These are phyloP conservation scores for Incumbomyces delicatus DNA, from an alignment of 2,329 filamentous ascomycete species.

Conservation along the genomic window DNA sequence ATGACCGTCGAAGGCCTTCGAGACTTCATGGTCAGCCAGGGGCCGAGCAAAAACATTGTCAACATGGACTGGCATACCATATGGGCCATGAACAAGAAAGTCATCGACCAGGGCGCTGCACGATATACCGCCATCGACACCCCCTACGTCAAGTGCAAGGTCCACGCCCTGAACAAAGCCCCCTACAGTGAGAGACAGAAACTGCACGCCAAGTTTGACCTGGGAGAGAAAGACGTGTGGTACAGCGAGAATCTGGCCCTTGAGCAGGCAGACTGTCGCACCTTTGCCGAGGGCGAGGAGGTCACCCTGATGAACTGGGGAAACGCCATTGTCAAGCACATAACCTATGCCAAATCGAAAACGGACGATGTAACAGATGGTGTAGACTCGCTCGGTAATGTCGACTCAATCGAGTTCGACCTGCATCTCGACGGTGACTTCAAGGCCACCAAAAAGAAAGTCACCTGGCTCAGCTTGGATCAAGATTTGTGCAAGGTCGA, in stretches of 20 bases:
- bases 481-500: conserved; percentile 69
- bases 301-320: conserved; percentile 29
- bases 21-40: conserved; percentile 43
- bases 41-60: conserved; percentile 39
- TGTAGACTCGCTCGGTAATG: conserved; percentile 33
- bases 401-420: conserved; percentile 61
- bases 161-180: conserved; percentile 55
- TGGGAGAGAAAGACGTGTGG: conserved; percentile 26
- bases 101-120: conserved; percentile 56
- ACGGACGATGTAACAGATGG: conserved; percentile 15
- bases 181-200: conserved; percentile 23
- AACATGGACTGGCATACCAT: conserved; percentile 42
- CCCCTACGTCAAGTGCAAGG: conserved; percentile 21
- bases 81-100: conserved; percentile 61
- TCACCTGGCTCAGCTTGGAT: conserved; percentile 72
- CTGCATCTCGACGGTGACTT: conserved; percentile 78
- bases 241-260: conserved; percentile 24
- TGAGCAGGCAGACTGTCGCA: conserved; percentile 26
- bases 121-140: conserved; percentile 25
- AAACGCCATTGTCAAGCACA: conserved; percentile 21
- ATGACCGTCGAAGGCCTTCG: conserved; percentile 40
- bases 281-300: conserved; percentile 25
- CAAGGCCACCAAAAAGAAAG: conserved; percentile 81
- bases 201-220: conserved; percentile 26
- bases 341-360: conserved; percentile 15